A percentile compares a stretch with the other conserved stretches of the same genome.
These are phyloP conservation scores for Yarrowia yakushimensis DNA, from an alignment of 805 yeast genomes.

Conservation along the genomic window DNA sequence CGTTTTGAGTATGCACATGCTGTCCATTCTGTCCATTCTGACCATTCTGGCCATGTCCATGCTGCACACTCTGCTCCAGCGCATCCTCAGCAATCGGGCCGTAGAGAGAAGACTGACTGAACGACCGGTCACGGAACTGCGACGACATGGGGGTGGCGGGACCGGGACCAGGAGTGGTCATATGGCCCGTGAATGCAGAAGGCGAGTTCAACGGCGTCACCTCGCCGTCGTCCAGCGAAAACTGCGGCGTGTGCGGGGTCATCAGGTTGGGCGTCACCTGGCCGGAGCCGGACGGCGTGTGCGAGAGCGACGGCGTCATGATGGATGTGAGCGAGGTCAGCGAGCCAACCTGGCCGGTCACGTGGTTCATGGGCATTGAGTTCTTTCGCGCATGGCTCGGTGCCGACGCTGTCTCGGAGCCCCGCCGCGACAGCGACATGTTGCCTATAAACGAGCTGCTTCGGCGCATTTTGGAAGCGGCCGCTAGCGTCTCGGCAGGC, in stretches of 20 bases:
- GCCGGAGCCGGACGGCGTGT: slow-evolving; percentile 11
- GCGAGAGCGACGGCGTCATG: slow-evolving; percentile 13
- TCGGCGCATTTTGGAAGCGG: slow-evolving; percentile 19
- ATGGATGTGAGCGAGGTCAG: slow-evolving; percentile 16
- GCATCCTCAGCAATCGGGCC: slow-evolving; percentile 2
- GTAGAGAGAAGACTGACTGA: slow-evolving; percentile 11
- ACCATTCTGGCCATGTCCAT: not conserved
- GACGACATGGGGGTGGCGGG: slow-evolving; percentile 20
- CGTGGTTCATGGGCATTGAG: slow-evolving; percentile 22
- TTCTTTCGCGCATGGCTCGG: slow-evolving; percentile 16
- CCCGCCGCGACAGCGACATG: slow-evolving; percentile 22
- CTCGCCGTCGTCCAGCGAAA: slow-evolving; percentile 23
- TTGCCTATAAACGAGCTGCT: slow-evolving; percentile 21
- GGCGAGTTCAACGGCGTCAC: slow-evolving; percentile 22
- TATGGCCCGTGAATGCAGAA: slow-evolving; percentile 11
- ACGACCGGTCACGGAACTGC: slow-evolving; percentile 21
- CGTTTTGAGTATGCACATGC: not conserved
- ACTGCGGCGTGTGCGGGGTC: slow-evolving; percentile 23
- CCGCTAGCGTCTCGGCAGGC: slow-evolving; percentile 24
- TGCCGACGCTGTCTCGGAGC: slow-evolving; percentile 16
- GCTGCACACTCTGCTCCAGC: not conserved
- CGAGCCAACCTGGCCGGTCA: slow-evolving; percentile 23
- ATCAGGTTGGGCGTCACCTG: slow-evolving; percentile 15
- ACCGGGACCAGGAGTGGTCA: slow-evolving; percentile 11
- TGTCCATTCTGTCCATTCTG: not conserved